Conservation (phyloP, 2,329 filamentous ascomycete genomes). For the Rhynchosporium graminicola region DNA sequence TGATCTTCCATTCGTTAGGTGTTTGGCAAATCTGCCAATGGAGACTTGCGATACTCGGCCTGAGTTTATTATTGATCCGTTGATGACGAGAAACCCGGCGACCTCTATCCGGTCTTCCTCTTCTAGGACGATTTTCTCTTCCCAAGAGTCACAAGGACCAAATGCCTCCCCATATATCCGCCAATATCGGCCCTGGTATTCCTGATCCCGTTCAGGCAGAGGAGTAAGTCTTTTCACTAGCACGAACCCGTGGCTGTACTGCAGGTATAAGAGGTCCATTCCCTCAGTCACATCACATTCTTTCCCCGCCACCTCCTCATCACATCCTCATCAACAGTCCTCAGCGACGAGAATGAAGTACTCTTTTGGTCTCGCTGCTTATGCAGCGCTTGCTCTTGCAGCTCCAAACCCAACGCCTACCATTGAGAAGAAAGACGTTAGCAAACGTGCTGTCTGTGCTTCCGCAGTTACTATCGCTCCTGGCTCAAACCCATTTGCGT, state of each 20-base stretch:
- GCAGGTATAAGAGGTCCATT: constrained; percentile 24
- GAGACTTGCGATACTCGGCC: constrained; percentile 16
- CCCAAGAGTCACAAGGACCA: constrained; percentile 28
- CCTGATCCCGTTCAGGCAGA: constrained; percentile 32
- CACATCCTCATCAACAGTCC: constrained; percentile 17
- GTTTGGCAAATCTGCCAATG: constrained; percentile 20
- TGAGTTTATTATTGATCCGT: constrained; percentile 18
- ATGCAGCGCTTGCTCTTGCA: constrained; percentile 28
- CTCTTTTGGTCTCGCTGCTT: constrained; percentile 30
- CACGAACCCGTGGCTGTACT: neutral
- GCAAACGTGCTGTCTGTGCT: constrained; percentile 25
- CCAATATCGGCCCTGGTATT: constrained; percentile 29
- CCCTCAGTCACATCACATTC: constrained; percentile 9
- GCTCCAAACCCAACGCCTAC: constrained; percentile 29
- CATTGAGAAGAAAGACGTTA: constrained; percentile 23
- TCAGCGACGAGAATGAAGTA: constrained; percentile 30
- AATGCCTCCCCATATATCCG: constrained; percentile 21
- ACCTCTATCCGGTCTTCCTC: constrained; percentile 25
- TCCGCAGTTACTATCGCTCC: constrained; percentile 32
- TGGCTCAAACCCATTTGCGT: constrained; percentile 51
- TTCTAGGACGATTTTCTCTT: constrained; percentile 24
- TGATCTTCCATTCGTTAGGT: constrained; percentile 20
- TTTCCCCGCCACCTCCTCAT: constrained; percentile 21
- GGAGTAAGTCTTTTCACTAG: constrained; percentile 16
- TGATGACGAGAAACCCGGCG: constrained; percentile 23